phyloP scores from a whole-genome alignment of 2,329 filamentous ascomycete species.

The Oidium heveae region DNA sequence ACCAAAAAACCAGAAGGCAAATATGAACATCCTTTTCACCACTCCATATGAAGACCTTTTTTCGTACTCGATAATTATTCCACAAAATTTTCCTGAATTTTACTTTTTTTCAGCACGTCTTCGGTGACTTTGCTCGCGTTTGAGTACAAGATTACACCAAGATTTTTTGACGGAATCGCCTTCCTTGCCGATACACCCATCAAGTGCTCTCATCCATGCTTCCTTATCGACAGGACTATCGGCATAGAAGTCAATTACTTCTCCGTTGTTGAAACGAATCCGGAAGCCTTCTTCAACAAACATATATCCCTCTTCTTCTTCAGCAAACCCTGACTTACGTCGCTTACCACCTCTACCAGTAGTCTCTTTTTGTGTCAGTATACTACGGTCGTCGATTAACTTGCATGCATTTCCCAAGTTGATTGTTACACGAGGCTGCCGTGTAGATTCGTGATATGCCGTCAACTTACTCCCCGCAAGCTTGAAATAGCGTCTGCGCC shows the following conservation, averaged over 20 bases:
- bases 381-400: constrained; percentile 72
- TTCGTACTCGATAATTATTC: no score
- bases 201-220: constrained; percentile 80
- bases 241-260: constrained; percentile 45
- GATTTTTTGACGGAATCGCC: constrained; percentile 26
- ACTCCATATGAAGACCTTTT: no score
- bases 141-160: constrained; percentile 44
- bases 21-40: no score
- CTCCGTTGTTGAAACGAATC: constrained; percentile 92
- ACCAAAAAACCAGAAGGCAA: no score
- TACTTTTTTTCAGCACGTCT: constrained; percentile 5
- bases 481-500: constrained; percentile 94
- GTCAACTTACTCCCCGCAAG: constrained; percentile 76
- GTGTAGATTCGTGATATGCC: constrained; percentile 84
- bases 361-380: constrained; percentile 63
- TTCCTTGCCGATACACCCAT: constrained; percentile 31
- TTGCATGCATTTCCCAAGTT: constrained; percentile 83
- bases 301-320: constrained; percentile 98
- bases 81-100: background rate
- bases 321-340: constrained; percentile 82
- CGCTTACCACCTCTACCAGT: constrained; percentile 52
- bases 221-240: constrained; percentile 48
- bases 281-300: constrained; percentile 98
- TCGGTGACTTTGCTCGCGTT: constrained; percentile 23
- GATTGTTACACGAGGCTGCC: constrained; percentile 88